Base-by-base conservation (phyloP, 768 basidiomycete genomes). In the Cytidiella melzeri region DNA sequence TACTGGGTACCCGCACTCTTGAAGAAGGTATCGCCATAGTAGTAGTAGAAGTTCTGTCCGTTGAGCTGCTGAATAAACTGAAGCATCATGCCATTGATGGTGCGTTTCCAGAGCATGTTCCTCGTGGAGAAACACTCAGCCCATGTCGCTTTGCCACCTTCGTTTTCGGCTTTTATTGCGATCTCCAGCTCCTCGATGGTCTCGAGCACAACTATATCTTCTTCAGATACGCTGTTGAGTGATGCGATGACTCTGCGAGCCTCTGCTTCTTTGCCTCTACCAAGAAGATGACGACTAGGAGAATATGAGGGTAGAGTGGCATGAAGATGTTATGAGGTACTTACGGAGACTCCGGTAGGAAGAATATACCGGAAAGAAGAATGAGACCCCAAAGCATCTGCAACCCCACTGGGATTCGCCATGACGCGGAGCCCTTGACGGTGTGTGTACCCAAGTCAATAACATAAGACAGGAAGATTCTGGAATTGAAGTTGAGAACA, bases 1-100 rank as follows among this genome's bases (percentile, higher is more conserved):
- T 58, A 81, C 80, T 71, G 57, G 12, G 83, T 84, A 40, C 84
- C 82, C 15, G 84, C 81, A 52, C 75, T 81, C 64, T 84, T 68
- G 72, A 90, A 92, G 73, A 89, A 89, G 0, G 81, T 84, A 50
- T 87, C 83, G 15, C 86, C 84, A 58, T 86, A 87, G 63, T 87
- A 87, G 60, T 87, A 85, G 64, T 84, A 86, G 66, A 87, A 87
- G 61, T 86, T 88, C 64, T 90, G 86, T 12, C 85, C 86, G 50
- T 88, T 85, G 25, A 89, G 65, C 56, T 89, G 86, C 55, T 89
- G 86, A 45, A 90, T 79, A 59, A 88, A 87, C 55, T 87, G 85
- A 39, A 87, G 64, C 81, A 87, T 85, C 81, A 87, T 85, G n/a
- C 87, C 85, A 52, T 87, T 88, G 27, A 71, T 61, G 12, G 86